Conservation (phyloP, 139 green algal species). For the Diplosphaera chodatii region DNA sequence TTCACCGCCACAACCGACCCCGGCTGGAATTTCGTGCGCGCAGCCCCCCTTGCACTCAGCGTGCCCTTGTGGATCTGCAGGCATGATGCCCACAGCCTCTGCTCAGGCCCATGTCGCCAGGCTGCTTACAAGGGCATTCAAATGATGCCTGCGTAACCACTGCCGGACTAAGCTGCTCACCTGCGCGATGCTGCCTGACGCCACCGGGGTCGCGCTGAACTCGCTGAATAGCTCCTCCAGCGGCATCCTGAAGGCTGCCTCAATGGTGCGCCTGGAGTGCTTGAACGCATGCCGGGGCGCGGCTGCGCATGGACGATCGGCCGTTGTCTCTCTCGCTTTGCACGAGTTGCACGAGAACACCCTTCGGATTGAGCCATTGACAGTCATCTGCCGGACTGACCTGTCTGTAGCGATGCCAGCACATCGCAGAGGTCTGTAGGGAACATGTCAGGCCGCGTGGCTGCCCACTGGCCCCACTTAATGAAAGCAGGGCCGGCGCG, state of each 20-base stretch:
- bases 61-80: conserved; percentile 58
- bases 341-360: too few species aligned
- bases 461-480: conserved; percentile 97
- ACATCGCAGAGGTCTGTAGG: conserved; percentile 75
- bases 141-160: too few species aligned
- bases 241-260: conserved; percentile 59
- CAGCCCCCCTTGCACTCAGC: conserved; percentile 50
- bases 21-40: conserved; percentile 24
- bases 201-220: conserved; percentile 80
- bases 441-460: conserved; percentile 90
- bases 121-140: too few species aligned
- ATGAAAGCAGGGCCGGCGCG: conserved; percentile 77
- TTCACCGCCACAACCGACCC: conserved; percentile 83
- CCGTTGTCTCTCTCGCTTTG: too few species aligned
- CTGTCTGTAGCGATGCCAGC: conserved; percentile 69
- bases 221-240: conserved; percentile 76
- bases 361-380: too few species aligned
- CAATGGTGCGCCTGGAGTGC: not conserved
- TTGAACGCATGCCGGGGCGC: conserved; percentile 21
- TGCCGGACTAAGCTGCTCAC: not conserved
- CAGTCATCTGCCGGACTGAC: too few species aligned
- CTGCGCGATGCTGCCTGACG: conserved; percentile 88
- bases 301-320: too few species aligned
- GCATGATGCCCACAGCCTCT: too few species aligned
- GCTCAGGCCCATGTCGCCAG: too few species aligned